Percentiles rank a stretch among this genome's conserved stretches.
Evolutionary conservation across 352 stramenopile species (phyloP).

Genomic region (Phytophthora hibernalis): DNA sequence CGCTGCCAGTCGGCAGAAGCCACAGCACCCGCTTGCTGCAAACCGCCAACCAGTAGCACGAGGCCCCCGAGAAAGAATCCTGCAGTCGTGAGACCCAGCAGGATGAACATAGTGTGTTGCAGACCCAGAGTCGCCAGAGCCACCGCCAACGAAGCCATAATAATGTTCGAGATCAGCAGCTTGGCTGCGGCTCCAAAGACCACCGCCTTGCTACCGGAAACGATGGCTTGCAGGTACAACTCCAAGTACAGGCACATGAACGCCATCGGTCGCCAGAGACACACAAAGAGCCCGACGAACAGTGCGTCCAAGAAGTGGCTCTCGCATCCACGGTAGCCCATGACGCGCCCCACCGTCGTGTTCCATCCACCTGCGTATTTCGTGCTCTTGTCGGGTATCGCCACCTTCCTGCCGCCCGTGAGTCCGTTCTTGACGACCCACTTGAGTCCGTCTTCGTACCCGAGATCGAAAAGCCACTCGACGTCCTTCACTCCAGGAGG

Average conservation of each 20-base stretch:
- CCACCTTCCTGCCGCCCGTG: constrained; percentile 35
- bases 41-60: constrained; percentile 65
- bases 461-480: constrained; percentile 86
- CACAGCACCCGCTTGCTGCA: constrained; percentile 59
- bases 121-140: constrained; percentile 60
- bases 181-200: constrained; percentile 76
- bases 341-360: constrained; percentile 75
- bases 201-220: constrained; percentile 74
- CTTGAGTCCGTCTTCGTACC: constrained; percentile 80
- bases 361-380: constrained; percentile 67
- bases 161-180: constrained; percentile 65
- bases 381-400: constrained; percentile 64
- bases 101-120: constrained; percentile 66
- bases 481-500: constrained; percentile 72
- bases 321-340: constrained; percentile 78
- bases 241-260: constrained; percentile 86
- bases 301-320: constrained; percentile 75
- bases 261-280: constrained; percentile 80
- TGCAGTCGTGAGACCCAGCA: constrained; percentile 50
- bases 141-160: constrained; percentile 57
- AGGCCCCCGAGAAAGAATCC: constrained; percentile 69
- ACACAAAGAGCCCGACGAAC: constrained; percentile 78
- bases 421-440: constrained; percentile 68
- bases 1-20: constrained; percentile 80
- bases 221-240: constrained; percentile 73